phyloP scores from a whole-genome alignment of 495 filamentous ascomycete species.

The Eremomyces bilateralis region DNA sequence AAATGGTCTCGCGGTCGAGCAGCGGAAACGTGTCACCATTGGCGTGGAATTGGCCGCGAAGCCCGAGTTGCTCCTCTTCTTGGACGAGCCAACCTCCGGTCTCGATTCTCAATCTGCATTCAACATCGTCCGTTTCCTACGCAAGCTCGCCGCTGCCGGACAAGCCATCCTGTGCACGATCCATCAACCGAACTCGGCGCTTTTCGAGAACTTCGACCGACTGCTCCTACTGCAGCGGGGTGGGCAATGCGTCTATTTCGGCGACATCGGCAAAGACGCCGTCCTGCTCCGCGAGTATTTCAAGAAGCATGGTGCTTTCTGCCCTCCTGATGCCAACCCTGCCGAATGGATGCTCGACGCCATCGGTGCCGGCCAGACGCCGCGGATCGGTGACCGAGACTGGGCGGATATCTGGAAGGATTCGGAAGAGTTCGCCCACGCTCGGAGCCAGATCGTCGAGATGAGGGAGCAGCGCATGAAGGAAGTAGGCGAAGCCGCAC shows the following conservation, averaged over 20 bases:
- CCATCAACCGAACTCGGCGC: constrained; percentile 68
- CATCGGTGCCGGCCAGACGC: constrained; percentile 56
- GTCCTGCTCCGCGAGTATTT: constrained; percentile 21
- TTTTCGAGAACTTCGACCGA: constrained; percentile 66
- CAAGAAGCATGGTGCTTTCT: constrained; percentile 31
- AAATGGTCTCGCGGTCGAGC: constrained; percentile 70
- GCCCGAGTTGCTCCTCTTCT: constrained; percentile 65
- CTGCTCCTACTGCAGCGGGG: constrained; percentile 41
- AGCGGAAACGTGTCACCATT: constrained; percentile 77
- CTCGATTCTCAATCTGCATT: constrained; percentile 71
- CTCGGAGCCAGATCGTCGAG: constrained; percentile 41
- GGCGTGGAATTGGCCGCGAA: constrained; percentile 75
- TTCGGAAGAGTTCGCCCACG: constrained; percentile 42
- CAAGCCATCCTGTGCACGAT: constrained; percentile 87
- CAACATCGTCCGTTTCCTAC: constrained; percentile 74
- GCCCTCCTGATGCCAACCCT: constrained; percentile 39
- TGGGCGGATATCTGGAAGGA: constrained; percentile 65
- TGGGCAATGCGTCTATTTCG: constrained; percentile 46
- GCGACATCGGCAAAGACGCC: constrained; percentile 40
- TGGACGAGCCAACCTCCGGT: constrained; percentile 81
- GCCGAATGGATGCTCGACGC: constrained; percentile 81
- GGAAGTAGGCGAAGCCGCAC: constrained; percentile 17
- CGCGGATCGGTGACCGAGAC: constrained; percentile 49
- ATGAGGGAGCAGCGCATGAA: constrained; percentile 38
- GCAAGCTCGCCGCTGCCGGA: constrained; percentile 60